Conservation (phyloP, 805 yeast genomes). For the Sugiyamaella valdiviana region DNA sequence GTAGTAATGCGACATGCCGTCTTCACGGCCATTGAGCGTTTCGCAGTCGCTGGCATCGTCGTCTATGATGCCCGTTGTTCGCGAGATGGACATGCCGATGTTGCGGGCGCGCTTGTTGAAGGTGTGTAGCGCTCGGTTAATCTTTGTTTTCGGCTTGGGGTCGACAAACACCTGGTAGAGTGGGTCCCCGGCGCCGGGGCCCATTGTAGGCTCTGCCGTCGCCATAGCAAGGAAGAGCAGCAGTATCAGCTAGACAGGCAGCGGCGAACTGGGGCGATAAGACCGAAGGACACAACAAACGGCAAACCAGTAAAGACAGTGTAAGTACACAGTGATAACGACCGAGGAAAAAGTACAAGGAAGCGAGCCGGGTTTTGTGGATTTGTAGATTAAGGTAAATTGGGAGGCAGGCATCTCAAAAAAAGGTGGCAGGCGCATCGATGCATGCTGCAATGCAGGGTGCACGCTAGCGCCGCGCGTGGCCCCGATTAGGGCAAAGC, state of each 20-base stretch:
- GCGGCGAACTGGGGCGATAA: too few species aligned
- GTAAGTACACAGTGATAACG: too few species aligned
- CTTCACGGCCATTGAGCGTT: slow-evolving; percentile 7
- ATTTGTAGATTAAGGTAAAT: neutral
- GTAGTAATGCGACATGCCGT: slow-evolving; percentile 1
- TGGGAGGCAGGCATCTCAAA: neutral
- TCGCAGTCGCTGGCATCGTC: slow-evolving; percentile 12
- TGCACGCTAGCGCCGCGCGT: neutral
- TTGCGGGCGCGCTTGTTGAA: slow-evolving; percentile 18
- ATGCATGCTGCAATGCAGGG: neutral
- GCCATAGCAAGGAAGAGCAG: slow-evolving; percentile 3
- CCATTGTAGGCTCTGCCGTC: slow-evolving; percentile 5
- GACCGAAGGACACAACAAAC: too few species aligned
- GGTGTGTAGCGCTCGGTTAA: slow-evolving; percentile 17
- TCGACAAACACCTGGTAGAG: slow-evolving; percentile 17
- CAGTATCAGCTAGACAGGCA: neutral
- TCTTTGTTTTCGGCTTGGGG: slow-evolving; percentile 18
- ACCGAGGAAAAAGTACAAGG: neutral
- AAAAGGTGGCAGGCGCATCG: neutral
- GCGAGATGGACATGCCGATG: slow-evolving; percentile 11
- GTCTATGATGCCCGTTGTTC: slow-evolving; percentile 18
- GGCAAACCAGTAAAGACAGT: too few species aligned
- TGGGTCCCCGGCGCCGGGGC: slow-evolving; percentile 1
- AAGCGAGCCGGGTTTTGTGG: neutral
- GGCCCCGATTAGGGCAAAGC: neutral